Percentiles rank a stretch among this genome's conserved stretches.
Evolutionary conservation across 345 rosid genomes (phyloP).

Genomic region (Euphorbia tirucalli): DNA sequence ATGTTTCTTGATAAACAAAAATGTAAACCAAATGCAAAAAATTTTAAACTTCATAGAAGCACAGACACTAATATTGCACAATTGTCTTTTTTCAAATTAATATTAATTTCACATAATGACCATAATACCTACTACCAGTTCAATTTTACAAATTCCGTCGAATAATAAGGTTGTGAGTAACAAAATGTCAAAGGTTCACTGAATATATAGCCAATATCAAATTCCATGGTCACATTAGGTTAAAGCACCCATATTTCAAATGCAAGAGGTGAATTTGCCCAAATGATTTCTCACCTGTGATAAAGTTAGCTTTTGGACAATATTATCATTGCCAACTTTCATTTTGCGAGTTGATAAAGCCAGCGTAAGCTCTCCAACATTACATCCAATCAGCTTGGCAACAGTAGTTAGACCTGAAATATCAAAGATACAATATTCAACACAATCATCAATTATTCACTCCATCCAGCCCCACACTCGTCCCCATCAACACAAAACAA

Average conservation of each 20-base stretch:
- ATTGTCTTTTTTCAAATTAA: too few relatives aligned
- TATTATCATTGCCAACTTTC: conserved; percentile 90
- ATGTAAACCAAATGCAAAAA: not conserved
- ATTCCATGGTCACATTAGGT: not conserved
- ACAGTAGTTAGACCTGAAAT: conserved; percentile 68
- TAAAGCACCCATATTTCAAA: not conserved
- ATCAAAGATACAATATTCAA: conserved; percentile 11
- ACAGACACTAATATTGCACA: too few relatives aligned
- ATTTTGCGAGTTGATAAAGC: conserved; percentile 88
- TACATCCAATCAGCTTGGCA: conserved; percentile 81
- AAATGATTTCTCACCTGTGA: conserved; percentile 62
- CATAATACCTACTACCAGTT: not conserved
- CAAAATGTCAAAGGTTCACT: not conserved
- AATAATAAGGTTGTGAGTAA: not conserved
- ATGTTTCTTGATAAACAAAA: not conserved
- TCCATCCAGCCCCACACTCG: not conserved
- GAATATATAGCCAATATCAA: not conserved
- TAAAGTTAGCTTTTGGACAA: conserved; percentile 78
- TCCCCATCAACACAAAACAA: not conserved
- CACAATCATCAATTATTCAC: not conserved
- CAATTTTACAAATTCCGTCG: not conserved
- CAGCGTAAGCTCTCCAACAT: conserved; percentile 55
- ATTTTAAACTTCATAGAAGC: too few relatives aligned
- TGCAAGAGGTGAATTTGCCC: not conserved
- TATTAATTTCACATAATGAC: not conserved